Conservation (phyloP, 164 flowering plant species). For the Chimonanthus praecox region DNA sequence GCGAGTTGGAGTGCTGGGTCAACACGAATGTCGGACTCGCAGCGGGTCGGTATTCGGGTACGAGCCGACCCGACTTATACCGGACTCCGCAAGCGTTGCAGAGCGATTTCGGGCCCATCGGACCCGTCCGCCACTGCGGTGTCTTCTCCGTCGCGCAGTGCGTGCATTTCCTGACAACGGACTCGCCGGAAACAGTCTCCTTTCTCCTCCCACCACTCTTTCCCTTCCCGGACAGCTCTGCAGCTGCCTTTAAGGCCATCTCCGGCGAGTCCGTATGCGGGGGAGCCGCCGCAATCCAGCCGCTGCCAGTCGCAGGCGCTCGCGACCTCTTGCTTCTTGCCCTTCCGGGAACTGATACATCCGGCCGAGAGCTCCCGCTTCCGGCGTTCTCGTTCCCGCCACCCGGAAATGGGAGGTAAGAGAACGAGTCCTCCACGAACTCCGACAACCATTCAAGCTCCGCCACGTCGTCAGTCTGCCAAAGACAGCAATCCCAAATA, state of each 20-base stretch:
- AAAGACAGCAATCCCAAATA: not conserved
- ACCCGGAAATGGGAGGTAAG: constrained; percentile 22
- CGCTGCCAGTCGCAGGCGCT: constrained; percentile 4
- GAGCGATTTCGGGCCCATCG: constrained; percentile 58
- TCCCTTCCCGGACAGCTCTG: not conserved
- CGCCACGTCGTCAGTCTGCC: constrained; percentile 48
- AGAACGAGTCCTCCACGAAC: constrained; percentile 56
- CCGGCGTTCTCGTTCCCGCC: constrained; percentile 16
- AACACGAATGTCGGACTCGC: constrained; percentile 62
- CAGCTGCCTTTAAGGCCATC: not conserved
- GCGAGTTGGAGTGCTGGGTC: constrained; percentile 63
- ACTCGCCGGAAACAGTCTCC: constrained; percentile 10
- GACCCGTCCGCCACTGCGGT: constrained; percentile 72
- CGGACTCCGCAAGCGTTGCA: constrained; percentile 70
- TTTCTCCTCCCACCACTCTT: constrained; percentile 4
- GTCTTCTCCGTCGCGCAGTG: constrained; percentile 70
- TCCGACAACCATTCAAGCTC: constrained; percentile 72
- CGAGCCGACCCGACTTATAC: constrained; percentile 62
- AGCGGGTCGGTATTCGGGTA: constrained; percentile 68
- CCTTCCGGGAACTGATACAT: constrained; percentile 25
- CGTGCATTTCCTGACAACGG: constrained; percentile 35
- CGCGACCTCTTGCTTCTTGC: constrained; percentile 40
- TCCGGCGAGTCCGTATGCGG: not conserved
- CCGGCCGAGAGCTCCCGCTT: constrained; percentile 12
- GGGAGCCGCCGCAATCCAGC: constrained; percentile 11